Conservation (phyloP, 176 grass and related monocot species). For the Dendrocalamus sinicus region DNA sequence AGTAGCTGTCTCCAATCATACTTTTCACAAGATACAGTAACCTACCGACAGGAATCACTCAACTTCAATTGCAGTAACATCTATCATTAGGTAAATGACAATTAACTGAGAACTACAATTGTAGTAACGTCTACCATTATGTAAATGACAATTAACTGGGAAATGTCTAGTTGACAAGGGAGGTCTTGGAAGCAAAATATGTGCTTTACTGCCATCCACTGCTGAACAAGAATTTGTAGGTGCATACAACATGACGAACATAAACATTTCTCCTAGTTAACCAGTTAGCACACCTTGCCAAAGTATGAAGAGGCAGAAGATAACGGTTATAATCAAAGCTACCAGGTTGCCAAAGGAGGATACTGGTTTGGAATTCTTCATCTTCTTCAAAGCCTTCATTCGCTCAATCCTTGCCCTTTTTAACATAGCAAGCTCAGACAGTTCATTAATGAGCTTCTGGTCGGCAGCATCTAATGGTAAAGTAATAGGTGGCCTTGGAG, state of each 20-base stretch:
- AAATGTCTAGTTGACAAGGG: neutral
- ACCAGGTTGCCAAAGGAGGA: conserved; percentile 57
- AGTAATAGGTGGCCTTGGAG: conserved; percentile 44
- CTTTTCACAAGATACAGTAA: neutral
- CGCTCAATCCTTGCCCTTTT: conserved; percentile 78
- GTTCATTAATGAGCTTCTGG: conserved; percentile 71
- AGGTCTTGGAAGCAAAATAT: neutral
- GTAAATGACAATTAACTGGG: neutral
- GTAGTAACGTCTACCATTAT: neutral
- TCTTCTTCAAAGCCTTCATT: conserved; percentile 72
- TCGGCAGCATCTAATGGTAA: conserved; percentile 61
- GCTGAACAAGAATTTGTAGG: neutral
- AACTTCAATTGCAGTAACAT: neutral
- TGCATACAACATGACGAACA: neutral
- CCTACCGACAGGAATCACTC: neutral
- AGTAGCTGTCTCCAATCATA: neutral
- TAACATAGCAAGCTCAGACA: conserved; percentile 65
- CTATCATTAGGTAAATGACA: neutral
- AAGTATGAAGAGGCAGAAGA: conserved; percentile 80
- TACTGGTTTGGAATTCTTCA: conserved; percentile 66
- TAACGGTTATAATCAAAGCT: conserved; percentile 66
- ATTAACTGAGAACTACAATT: neutral
- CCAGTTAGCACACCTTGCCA: conserved; percentile 72
- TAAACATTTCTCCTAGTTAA: neutral
- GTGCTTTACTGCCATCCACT: neutral